These are phyloP conservation scores for Puccinellia tenuiflora DNA, from an alignment of 176 grass and related monocot genomes.

Conservation along the genomic window DNA sequence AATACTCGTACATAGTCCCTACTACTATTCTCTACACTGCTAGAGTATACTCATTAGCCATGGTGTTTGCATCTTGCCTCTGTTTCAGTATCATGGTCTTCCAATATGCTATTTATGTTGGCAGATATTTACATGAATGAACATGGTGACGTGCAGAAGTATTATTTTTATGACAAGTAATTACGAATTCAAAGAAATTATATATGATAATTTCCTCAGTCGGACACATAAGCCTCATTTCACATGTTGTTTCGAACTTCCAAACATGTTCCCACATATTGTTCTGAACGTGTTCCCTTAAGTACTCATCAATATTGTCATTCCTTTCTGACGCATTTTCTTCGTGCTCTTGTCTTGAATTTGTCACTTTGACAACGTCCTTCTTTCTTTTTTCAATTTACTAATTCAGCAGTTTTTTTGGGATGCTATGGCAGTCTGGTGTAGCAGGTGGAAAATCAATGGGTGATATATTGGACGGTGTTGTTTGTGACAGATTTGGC, in stretches of 20 bases:
- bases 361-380: background rate
- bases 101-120: background rate
- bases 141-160: background rate
- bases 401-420: background rate
- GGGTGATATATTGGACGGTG: constrained; percentile 65
- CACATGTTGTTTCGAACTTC: background rate
- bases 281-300: constrained; percentile 8
- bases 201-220: constrained; percentile 12
- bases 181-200: background rate
- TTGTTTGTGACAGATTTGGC: constrained; percentile 68
- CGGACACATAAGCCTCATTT: background rate
- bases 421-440: constrained; percentile 39
- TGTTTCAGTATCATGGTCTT: background rate
- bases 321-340: background rate
- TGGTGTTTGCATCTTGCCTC: background rate
- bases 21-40: background rate
- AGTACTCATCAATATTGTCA: background rate
- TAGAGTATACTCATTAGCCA: background rate
- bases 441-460: constrained; percentile 42
- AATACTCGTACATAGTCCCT: background rate
- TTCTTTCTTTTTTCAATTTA: constrained; percentile 1
- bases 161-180: constrained; percentile 17
- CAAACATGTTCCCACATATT: background rate
- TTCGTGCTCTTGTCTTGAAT: background rate
- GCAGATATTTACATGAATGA: background rate